A percentile compares a stretch with the other conserved stretches of the same genome.
phyloP scores from a whole-genome alignment of 805 yeast genomes.

The Nakazawaea ernobii region DNA sequence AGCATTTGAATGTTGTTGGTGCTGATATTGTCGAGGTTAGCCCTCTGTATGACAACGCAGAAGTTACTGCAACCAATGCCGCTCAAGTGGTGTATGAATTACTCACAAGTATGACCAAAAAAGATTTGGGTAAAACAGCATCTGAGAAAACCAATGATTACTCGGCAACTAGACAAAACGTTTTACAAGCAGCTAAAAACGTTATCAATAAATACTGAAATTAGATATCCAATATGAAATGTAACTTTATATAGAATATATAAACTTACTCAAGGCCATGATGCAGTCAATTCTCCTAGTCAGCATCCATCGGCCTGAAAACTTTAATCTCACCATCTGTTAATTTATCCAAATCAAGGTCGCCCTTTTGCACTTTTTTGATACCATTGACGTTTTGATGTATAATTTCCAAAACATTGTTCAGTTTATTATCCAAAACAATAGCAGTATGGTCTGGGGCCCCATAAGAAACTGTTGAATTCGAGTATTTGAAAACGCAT shows the following conservation, averaged over 20 bases:
- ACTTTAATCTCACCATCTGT: slow-evolving; percentile 36
- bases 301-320: slow-evolving; percentile 41
- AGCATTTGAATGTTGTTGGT: slow-evolving; percentile 41
- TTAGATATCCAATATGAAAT: no score
- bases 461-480: slow-evolving; percentile 34
- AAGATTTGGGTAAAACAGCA: slow-evolving; percentile 21
- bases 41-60: slow-evolving; percentile 61
- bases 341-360: slow-evolving; percentile 30
- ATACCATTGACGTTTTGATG: slow-evolving; percentile 47
- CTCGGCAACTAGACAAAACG: neutral
- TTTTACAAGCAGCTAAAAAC: slow-evolving; percentile 6
- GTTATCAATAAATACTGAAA: slow-evolving; percentile 1
- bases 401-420: slow-evolving; percentile 22
- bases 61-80: slow-evolving; percentile 62
- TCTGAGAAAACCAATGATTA: neutral
- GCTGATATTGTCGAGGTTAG: slow-evolving; percentile 57
- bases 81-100: slow-evolving; percentile 69
- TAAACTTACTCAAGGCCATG: slow-evolving; percentile 12
- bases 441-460: slow-evolving; percentile 49
- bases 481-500: slow-evolving; percentile 33
- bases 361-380: slow-evolving; percentile 34
- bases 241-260: neutral
- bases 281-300: slow-evolving; percentile 24
- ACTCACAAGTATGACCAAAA: slow-evolving; percentile 69
- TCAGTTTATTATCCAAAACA: slow-evolving; percentile 28